Percentiles rank a stretch among this genome's conserved stretches.
These are phyloP conservation scores for Quercus tomentella DNA, from an alignment of 331 rosid genomes.

Conservation along the genomic window DNA sequence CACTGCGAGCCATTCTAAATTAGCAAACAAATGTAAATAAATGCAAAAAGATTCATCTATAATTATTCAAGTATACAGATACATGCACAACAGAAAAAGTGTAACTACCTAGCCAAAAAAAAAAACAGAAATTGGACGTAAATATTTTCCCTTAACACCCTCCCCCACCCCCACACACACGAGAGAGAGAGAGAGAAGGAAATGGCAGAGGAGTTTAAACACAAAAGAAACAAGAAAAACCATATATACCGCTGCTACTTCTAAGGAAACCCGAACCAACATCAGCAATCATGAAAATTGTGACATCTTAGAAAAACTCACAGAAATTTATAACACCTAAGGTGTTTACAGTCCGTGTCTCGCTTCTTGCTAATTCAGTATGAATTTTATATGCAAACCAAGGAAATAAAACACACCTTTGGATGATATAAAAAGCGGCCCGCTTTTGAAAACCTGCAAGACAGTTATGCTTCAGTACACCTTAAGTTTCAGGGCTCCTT, in stretches of 20 bases:
- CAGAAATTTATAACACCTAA: background rate
- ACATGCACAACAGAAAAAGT: background rate
- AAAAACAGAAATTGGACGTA: background rate
- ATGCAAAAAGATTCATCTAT: background rate
- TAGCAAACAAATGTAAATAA: background rate
- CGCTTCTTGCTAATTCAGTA: background rate
- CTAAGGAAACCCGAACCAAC: background rate
- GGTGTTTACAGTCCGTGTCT: conserved; percentile 4
- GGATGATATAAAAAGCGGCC: conserved; percentile 91
- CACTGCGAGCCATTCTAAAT: background rate
- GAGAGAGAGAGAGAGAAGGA: background rate
- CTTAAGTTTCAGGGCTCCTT: background rate
- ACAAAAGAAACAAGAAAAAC: background rate
- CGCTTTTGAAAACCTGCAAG: conserved; percentile 86
- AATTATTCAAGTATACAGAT: background rate
- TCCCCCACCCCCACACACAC: background rate
- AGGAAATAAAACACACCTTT: conserved; percentile 60
- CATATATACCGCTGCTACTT: background rate
- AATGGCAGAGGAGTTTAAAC: background rate
- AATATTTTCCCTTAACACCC: background rate
- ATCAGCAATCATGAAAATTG: background rate
- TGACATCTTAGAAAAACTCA: background rate
- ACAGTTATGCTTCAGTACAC: conserved; percentile 3
- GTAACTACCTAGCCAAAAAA: background rate
- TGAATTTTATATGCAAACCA: conserved; percentile 10